Conservation (phyloP, 495 filamentous ascomycete species). For the Trichocladium antarcticum region DNA sequence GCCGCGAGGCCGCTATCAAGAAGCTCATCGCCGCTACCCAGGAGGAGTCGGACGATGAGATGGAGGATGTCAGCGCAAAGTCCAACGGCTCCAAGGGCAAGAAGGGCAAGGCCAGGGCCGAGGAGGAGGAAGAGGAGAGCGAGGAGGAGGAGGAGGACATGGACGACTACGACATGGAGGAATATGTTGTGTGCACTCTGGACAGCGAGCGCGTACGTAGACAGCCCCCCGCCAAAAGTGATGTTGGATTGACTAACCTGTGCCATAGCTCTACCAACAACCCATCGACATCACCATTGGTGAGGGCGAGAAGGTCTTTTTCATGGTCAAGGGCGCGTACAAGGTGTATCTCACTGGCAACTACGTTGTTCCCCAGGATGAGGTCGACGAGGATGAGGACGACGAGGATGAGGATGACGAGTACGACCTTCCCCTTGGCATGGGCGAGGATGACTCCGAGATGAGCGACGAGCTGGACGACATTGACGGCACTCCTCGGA, state of each 20-base stretch:
- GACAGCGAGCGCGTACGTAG: conserved; percentile 53
- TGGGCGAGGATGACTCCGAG: conserved; percentile 50
- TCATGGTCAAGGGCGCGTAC: conserved; percentile 84
- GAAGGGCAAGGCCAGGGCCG: conserved; percentile 69
- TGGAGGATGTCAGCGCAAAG: conserved; percentile 56
- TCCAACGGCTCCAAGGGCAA: too few species aligned
- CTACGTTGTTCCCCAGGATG: conserved; percentile 55
- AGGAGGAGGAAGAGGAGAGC: conserved; percentile 53
- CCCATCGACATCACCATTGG: conserved; percentile 81
- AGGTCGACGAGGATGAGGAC: conserved; percentile 41
- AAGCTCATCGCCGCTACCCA: conserved; percentile 59
- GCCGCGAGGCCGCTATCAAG: conserved; percentile 56
- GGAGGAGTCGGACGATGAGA: conserved; percentile 44
- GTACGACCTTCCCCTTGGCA: conserved; percentile 69
- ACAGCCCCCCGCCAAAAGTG: too few species aligned
- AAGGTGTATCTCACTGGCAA: conserved; percentile 88
- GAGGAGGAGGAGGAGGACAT: conserved; percentile 48
- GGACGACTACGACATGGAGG: conserved; percentile 54
- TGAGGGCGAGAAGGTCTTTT: conserved; percentile 80
- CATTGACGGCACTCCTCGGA: conserved; percentile 62
- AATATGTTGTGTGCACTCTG: conserved; percentile 87
- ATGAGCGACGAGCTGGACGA: conserved; percentile 80
- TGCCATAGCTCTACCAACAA: conserved; percentile 75
- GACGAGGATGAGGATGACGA: conserved; percentile 57
- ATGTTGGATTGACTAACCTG: conserved; percentile 22